These are phyloP conservation scores for Kwoniella heveanensis DNA, from an alignment of 768 basidiomycete genomes.

Conservation along the genomic window DNA sequence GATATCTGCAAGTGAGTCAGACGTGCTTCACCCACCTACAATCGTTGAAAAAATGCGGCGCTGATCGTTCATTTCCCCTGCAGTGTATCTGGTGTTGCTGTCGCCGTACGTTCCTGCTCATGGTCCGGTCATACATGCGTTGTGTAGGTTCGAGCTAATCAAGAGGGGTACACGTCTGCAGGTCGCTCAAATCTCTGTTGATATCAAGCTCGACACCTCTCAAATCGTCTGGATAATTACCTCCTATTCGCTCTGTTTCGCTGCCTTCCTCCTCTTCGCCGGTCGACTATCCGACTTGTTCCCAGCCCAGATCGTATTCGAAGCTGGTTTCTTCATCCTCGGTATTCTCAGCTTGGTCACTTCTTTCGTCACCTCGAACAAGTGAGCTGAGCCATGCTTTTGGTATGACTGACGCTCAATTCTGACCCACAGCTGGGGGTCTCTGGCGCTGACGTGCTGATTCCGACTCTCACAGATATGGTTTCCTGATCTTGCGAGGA, in stretches of 20 bases:
- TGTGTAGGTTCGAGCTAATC: too few relatives aligned
- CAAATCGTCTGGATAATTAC: slow-evolving; percentile 52
- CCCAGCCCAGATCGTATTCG: slow-evolving; percentile 58
- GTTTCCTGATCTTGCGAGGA: slow-evolving; percentile 62
- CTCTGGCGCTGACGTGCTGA: background rate
- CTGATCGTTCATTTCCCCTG: background rate
- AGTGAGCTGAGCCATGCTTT: too few relatives aligned
- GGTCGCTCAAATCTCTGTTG: slow-evolving; percentile 37
- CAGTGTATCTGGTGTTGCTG: slow-evolving; percentile 62
- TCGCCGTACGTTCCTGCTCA: slow-evolving; percentile 27
- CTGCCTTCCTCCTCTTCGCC: slow-evolving; percentile 49
- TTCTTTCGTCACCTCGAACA: slow-evolving; percentile 60
- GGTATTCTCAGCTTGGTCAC: slow-evolving; percentile 60
- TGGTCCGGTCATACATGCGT: background rate
- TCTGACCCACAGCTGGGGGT: too few relatives aligned
- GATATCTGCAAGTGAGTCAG: slow-evolving; percentile 25
- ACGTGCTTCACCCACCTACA: too few relatives aligned
- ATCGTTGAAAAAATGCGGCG: too few relatives aligned
- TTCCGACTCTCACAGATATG: slow-evolving; percentile 44
- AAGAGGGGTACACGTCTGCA: background rate
- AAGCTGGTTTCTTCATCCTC: slow-evolving; percentile 58
- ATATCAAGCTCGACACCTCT: slow-evolving; percentile 34
- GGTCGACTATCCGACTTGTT: slow-evolving; percentile 52
- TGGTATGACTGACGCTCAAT: too few relatives aligned
- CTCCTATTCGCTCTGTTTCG: slow-evolving; percentile 38